These are phyloP conservation scores for Penicillium palitans DNA, from an alignment of 2,329 filamentous ascomycete genomes.

Conservation along the genomic window DNA sequence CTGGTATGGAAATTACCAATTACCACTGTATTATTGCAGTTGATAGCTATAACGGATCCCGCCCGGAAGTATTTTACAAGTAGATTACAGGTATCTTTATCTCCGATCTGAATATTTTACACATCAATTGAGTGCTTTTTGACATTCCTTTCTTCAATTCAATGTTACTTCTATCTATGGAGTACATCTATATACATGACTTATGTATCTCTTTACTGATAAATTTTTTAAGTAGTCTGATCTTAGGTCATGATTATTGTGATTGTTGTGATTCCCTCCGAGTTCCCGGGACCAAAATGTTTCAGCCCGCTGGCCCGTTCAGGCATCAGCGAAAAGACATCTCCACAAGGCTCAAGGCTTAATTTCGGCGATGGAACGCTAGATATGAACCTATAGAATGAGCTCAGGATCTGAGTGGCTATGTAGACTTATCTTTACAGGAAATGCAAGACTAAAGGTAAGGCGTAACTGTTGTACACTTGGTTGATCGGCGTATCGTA, in stretches of 20 bases:
- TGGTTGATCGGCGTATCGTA: not conserved
- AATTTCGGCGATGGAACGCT: constrained; percentile 13
- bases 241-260: not conserved
- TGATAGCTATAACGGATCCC: not conserved
- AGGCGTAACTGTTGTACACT: not conserved
- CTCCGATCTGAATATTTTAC: not conserved
- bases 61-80: constrained; percentile 10
- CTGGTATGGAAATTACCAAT: constrained; percentile 7
- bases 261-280: constrained; percentile 1
- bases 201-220: not conserved
- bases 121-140: too few relatives aligned
- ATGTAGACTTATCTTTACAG: not conserved
- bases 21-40: not conserved
- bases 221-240: too few relatives aligned
- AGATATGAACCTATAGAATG: not conserved
- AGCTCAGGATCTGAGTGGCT: not conserved
- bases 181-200: not conserved
- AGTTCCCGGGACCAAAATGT: constrained; percentile 2
- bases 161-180: not conserved
- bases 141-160: not conserved
- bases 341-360: constrained; percentile 21
- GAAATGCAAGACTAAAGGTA: not conserved
- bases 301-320: constrained; percentile 6
- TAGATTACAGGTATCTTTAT: not conserved
- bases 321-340: constrained; percentile 19